Percentiles rank a stretch among this genome's conserved stretches.
phyloP scores from a whole-genome alignment of 1,284 basidiomycete species.

The Fomitiporia mediterranea region DNA sequence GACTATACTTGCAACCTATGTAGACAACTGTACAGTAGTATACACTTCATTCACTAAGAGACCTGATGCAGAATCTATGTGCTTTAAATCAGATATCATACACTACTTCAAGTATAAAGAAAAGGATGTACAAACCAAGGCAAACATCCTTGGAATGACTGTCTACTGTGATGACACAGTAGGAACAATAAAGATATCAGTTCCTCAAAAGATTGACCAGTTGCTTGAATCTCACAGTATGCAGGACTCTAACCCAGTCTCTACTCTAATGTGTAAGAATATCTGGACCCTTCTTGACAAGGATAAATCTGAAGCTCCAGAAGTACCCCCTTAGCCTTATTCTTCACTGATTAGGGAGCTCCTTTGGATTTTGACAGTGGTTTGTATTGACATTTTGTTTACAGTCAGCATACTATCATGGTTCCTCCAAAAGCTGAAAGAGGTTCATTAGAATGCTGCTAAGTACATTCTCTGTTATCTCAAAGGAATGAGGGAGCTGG shows the following conservation, averaged over 20 bases:
- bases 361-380: slow-evolving; percentile 30
- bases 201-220: slow-evolving; percentile 17
- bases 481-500: slow-evolving; percentile 26
- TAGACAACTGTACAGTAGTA: slow-evolving; percentile 4
- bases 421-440: slow-evolving; percentile 28
- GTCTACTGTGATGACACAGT: neutral
- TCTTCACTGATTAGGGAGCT: slow-evolving; percentile 26
- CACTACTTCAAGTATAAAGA: neutral
- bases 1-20: slow-evolving; percentile 1
- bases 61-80: neutral
- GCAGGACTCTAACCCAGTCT: slow-evolving; percentile 10
- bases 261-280: slow-evolving; percentile 9
- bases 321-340: slow-evolving; percentile 24
- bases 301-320: neutral
- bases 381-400: slow-evolving; percentile 30
- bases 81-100: neutral
- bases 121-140: slow-evolving; percentile 36
- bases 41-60: neutral
- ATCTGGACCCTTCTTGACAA: slow-evolving; percentile 20
- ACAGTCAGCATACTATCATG: slow-evolving; percentile 28
- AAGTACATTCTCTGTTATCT: slow-evolving; percentile 32
- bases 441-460: slow-evolving; percentile 29
- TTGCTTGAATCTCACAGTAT: too few relatives aligned
- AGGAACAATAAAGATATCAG: slow-evolving; percentile 6
- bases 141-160: slow-evolving; percentile 21